Conservation (phyloP, 1,284 basidiomycete genomes). For the Peniophora sp. region DNA sequence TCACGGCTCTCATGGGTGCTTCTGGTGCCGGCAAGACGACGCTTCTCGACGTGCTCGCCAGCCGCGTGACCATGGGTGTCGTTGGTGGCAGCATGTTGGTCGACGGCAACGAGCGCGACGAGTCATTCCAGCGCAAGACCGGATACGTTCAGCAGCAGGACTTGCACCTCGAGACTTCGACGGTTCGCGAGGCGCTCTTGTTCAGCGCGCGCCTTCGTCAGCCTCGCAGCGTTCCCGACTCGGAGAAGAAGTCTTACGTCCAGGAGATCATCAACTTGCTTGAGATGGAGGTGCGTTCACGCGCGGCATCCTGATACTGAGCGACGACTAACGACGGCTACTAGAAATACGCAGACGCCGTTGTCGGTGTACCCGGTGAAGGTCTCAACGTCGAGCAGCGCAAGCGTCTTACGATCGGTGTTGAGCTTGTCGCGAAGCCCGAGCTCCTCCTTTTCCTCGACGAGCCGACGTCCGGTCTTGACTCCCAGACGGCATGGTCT, state of each 20-base stretch:
- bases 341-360: slow-evolving; percentile 52
- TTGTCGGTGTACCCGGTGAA: slow-evolving; percentile 32
- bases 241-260: slow-evolving; percentile 78
- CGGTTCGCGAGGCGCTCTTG: slow-evolving; percentile 82
- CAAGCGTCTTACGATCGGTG: slow-evolving; percentile 83
- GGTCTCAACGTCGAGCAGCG: slow-evolving; percentile 69
- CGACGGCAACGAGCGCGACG: slow-evolving; percentile 64
- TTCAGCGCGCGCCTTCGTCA: slow-evolving; percentile 90
- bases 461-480: slow-evolving; percentile 42
- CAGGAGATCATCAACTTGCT: slow-evolving; percentile 66
- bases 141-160: slow-evolving; percentile 87
- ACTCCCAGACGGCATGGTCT: slow-evolving; percentile 77
- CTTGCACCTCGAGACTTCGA: slow-evolving; percentile 78
- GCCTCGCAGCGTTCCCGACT: slow-evolving; percentile 56
- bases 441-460: slow-evolving; percentile 73
- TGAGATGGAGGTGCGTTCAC: slow-evolving; percentile 29
- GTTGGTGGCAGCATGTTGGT: slow-evolving; percentile 76
- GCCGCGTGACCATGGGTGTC: slow-evolving; percentile 82
- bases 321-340: too few species aligned
- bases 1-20: slow-evolving; percentile 73
- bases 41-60: slow-evolving; percentile 80
- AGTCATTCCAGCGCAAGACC: slow-evolving; percentile 74
- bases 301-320: neutral
- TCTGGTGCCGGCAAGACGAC: slow-evolving; percentile 78
- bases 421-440: slow-evolving; percentile 80